These are phyloP conservation scores for Mycena metata DNA, from an alignment of 768 basidiomycete species.

Conservation along the genomic window DNA sequence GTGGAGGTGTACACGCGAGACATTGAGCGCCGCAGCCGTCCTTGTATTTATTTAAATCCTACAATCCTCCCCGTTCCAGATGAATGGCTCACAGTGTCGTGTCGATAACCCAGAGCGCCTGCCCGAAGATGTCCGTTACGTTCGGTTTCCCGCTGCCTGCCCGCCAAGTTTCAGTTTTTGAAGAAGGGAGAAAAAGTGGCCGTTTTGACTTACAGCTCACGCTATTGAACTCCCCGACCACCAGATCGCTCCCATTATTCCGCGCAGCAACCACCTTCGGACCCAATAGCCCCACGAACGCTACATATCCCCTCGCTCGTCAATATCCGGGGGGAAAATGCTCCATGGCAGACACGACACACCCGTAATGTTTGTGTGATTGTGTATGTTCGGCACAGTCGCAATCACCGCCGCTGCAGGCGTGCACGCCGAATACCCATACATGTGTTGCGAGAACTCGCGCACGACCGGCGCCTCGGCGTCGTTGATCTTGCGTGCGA, in stretches of 20 bases:
- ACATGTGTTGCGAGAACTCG: conserved; percentile 49
- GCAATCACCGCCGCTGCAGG: conserved; percentile 46
- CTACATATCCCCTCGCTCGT: conserved; percentile 10
- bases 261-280: conserved; percentile 49
- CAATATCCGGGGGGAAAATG: no score
- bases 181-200: no score
- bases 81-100: background rate
- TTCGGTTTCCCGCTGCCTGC: conserved; percentile 51
- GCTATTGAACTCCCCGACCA: conserved; percentile 42
- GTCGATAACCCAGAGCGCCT: conserved; percentile 41
- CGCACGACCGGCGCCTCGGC: conserved; percentile 41
- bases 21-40: conserved; percentile 39
- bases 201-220: conserved; percentile 16
- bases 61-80: no score
- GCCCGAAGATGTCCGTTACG: conserved; percentile 51
- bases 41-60: background rate
- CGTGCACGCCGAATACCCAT: conserved; percentile 52
- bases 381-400: conserved; percentile 48
- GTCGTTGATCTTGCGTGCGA: conserved; percentile 43
- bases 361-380: conserved; percentile 49
- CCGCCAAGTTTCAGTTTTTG: conserved; percentile 31
- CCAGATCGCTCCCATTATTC: conserved; percentile 41
- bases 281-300: conserved; percentile 49
- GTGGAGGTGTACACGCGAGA: conserved; percentile 48
- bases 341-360: no score